Base-by-base conservation (phyloP, 306 rosid genomes). In the Neltuma alba region DNA sequence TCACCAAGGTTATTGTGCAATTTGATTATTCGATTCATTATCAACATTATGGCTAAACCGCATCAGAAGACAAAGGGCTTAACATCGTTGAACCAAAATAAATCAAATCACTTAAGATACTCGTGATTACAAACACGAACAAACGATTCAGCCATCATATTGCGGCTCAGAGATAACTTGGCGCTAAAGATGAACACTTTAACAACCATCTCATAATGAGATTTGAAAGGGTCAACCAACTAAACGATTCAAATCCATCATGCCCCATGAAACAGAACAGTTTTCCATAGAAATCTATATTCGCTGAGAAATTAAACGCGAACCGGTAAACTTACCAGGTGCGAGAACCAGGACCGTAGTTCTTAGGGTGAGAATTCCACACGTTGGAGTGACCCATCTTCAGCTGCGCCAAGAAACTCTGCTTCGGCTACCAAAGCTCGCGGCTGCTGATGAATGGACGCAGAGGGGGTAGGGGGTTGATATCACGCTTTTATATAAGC, bases 301-400 rank as follows among this genome's bases (percentile, higher is more conserved):
- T 40, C 73, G 5, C 4, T 1, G 30, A 42, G 7, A 18, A 31
- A n/a, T 16, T 15, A 21, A 52, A 18, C 9, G 16, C 41, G 3
- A 58, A 61, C 0, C 18, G 3, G 33, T 1, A 50, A 3, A 11
- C 42, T 67, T 84, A 94, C 97, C 98, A 94, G 75, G 98, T 70
- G 84, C 98, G 94, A 67, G 98, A 92, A 48, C 98, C 97, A 79
- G 98, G 98, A n/a, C 98, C 98, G 48, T 92, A 94, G 83, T 18
- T 92, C 90, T 94, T 91, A 2, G 98, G 97, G 83, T 91, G 98
- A 64, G 98, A 89, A 73, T 92, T 94, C 98, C 98, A 92, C 2
- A 91, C 93, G 41, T 92, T 92, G 25, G 97, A 87, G 91, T 94
- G 98, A 7, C 97, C 97, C 98, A 94, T 94, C 47, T 65, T 65